phyloP scores from a whole-genome alignment of 2,329 filamentous ascomycete species.

The Scytalidium sp. region DNA sequence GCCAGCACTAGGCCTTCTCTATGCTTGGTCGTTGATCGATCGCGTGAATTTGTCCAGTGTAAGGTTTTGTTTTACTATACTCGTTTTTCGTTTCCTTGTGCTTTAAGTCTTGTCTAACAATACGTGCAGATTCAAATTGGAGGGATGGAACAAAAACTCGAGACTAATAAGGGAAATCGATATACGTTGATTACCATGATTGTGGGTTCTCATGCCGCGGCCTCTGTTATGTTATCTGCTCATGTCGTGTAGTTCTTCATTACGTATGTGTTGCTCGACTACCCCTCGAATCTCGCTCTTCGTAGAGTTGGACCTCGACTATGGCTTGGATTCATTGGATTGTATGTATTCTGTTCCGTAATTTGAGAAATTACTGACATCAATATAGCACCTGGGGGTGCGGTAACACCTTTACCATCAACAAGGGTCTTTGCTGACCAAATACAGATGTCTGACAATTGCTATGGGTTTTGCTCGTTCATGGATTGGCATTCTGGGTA shows the following conservation, averaged over 20 bases:
- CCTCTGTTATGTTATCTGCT: not conserved
- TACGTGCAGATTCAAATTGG: not conserved
- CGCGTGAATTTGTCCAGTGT: not conserved
- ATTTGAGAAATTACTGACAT: not conserved
- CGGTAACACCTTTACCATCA: not conserved
- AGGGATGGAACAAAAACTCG: not conserved
- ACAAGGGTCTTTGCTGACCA: not conserved
- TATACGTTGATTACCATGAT: not conserved
- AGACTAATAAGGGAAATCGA: not conserved
- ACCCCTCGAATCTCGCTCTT: slow-evolving; percentile 66
- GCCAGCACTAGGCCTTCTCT: slow-evolving; percentile 9
- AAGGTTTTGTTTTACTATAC: not conserved
- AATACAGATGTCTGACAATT: not conserved
- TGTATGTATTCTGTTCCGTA: not conserved
- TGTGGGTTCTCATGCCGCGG: not conserved
- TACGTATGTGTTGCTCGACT: slow-evolving; percentile 69
- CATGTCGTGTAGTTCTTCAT: slow-evolving; percentile 55
- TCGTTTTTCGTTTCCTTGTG: not conserved
- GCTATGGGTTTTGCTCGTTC: not conserved
- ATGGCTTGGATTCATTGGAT: not conserved
- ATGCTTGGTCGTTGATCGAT: slow-evolving; percentile 7
- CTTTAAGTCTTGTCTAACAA: not conserved
- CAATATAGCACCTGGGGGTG: not conserved
- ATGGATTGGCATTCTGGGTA: not conserved
- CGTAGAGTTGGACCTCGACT: slow-evolving; percentile 61